Conservation (phyloP, 371 early-diverging fungal genomes). For the Actinomucor elegans region DNA sequence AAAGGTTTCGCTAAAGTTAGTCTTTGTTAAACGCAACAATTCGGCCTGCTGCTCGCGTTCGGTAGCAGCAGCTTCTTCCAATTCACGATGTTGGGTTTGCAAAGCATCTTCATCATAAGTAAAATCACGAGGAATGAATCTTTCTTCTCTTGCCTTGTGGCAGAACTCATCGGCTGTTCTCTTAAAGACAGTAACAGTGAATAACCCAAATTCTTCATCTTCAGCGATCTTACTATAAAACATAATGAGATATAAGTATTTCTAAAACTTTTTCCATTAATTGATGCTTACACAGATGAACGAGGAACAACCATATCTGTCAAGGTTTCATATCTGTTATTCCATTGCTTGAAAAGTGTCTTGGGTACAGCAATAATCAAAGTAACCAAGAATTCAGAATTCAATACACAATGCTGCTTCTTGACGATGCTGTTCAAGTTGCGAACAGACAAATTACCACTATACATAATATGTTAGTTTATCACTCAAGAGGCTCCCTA, state of each 20-base stretch:
- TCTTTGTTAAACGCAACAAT: slow-evolving; percentile 82
- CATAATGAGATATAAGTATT: too few relatives aligned
- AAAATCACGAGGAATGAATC: slow-evolving; percentile 94
- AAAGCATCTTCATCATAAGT: slow-evolving; percentile 82
- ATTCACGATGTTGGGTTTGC: slow-evolving; percentile 71
- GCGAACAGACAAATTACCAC: slow-evolving; percentile 90
- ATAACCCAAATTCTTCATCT: slow-evolving; percentile 93
- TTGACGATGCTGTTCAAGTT: slow-evolving; percentile 85
- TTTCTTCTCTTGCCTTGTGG: slow-evolving; percentile 84
- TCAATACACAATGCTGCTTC: slow-evolving; percentile 86
- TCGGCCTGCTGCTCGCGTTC: slow-evolving; percentile 80
- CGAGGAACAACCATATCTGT: slow-evolving; percentile 95
- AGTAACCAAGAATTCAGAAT: slow-evolving; percentile 92
- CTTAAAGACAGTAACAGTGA: slow-evolving; percentile 89
- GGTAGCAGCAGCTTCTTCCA: slow-evolving; percentile 67
- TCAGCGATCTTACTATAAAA: slow-evolving; percentile 74
- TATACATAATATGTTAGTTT: slow-evolving; percentile 19
- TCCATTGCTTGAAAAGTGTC: slow-evolving; percentile 77
- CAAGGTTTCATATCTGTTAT: slow-evolving; percentile 82
- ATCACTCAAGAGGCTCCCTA: too few relatives aligned
- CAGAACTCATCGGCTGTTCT: slow-evolving; percentile 87
- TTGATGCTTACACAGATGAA: slow-evolving; percentile 77
- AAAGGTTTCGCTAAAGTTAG: slow-evolving; percentile 93
- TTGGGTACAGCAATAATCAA: slow-evolving; percentile 95
- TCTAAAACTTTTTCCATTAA: too few relatives aligned